Conservation (phyloP, 306 rosid species). For the Prunus mira region DNA sequence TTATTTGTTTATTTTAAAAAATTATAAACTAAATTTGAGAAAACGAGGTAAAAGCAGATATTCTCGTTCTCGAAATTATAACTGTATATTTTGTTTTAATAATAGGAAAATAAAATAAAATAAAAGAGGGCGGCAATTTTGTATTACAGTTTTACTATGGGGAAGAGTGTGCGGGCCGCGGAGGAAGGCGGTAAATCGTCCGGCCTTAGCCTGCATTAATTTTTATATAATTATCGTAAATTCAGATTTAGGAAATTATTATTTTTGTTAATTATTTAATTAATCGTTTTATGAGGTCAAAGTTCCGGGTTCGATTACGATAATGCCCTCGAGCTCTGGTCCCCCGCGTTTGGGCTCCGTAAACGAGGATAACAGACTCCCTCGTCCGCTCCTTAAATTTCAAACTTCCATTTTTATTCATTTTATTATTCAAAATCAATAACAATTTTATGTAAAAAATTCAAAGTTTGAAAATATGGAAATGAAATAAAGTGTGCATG, state of each 20-base stretch:
- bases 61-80: constrained; percentile 6
- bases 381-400: background rate
- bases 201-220: constrained; percentile 3
- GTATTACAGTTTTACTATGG: background rate
- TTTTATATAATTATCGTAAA: background rate
- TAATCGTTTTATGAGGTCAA: background rate
- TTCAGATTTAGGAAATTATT: background rate
- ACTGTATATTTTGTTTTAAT: background rate
- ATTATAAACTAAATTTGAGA: background rate
- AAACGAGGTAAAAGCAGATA: constrained; percentile 19
- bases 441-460: too few relatives aligned
- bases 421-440: background rate
- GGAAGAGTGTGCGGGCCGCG: background rate
- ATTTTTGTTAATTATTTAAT: background rate
- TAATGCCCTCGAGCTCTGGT: background rate
- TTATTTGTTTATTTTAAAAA: background rate
- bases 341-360: background rate
- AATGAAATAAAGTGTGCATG: too few relatives aligned
- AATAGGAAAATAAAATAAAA: background rate
- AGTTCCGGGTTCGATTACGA: background rate
- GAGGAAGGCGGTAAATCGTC: background rate
- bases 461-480: too few relatives aligned
- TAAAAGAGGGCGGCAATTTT: background rate
- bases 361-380: constrained; percentile 10
- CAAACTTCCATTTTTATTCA: background rate